phyloP scores from a whole-genome alignment of 2,329 filamentous ascomycete genomes.

The Talaromyces amestolkiae region DNA sequence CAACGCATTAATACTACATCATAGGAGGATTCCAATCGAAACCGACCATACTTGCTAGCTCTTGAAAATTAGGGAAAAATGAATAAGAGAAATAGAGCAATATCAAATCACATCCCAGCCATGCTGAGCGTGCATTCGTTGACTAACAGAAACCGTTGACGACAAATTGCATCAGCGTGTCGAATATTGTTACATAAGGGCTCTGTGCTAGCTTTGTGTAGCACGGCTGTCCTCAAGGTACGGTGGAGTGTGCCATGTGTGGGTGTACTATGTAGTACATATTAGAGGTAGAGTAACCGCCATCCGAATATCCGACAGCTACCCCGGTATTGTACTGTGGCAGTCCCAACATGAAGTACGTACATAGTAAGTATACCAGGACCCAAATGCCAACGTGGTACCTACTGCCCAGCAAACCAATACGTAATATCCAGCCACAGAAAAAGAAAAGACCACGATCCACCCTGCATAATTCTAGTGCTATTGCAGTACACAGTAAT shows the following conservation, averaged over 20 bases:
- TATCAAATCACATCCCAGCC: not conserved
- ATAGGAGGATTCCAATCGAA: not conserved
- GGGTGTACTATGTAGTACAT: not conserved
- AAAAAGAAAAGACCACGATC: not conserved
- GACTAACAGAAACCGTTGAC: conserved; percentile 19
- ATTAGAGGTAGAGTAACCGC: not conserved
- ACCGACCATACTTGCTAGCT: not conserved
- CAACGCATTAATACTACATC: not conserved
- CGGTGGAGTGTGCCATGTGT: not conserved
- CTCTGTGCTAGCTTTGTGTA: not conserved
- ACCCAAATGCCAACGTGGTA: not conserved
- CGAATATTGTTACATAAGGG: not conserved
- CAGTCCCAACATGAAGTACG: not conserved
- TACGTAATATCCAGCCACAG: not conserved
- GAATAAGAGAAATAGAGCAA: not conserved
- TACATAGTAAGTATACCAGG: too few relatives aligned
- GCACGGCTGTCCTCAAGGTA: not conserved
- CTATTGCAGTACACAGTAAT: not conserved
- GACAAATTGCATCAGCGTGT: conserved; percentile 13
- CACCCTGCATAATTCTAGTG: not conserved
- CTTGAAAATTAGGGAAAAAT: not conserved
- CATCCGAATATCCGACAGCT: not conserved
- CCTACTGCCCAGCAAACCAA: not conserved
- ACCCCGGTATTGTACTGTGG: not conserved
- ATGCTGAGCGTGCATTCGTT: conserved; percentile 1